Percentiles rank a stretch among this genome's conserved stretches.
Conservation (phyloP, 2,329 filamentous ascomycete species). For the Pseudogymnoascus pannorum region DNA sequence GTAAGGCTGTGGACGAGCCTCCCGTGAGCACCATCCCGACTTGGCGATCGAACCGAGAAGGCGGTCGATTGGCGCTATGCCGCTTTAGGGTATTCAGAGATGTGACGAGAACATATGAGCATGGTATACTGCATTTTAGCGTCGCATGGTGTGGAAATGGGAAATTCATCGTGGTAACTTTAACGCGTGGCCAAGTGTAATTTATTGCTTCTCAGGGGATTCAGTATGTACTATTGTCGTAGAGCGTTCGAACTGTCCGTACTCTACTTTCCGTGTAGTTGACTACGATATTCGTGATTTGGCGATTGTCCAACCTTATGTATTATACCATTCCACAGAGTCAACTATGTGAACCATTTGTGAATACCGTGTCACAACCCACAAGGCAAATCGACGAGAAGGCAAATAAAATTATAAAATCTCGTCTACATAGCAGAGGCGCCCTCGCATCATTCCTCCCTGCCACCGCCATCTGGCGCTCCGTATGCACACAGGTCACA, state of each 20-base stretch:
- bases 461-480: not conserved
- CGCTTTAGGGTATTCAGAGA: not conserved
- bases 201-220: not conserved
- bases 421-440: not conserved
- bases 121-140: not conserved
- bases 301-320: not conserved
- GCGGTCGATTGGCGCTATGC: not conserved
- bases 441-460: not conserved
- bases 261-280: not conserved
- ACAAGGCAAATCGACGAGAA: not conserved
- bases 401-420: not conserved
- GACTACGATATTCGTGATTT: not conserved
- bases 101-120: not conserved
- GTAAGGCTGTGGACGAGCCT: not conserved
- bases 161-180: not conserved
- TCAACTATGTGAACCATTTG: not conserved
- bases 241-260: not conserved
- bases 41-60: constrained; percentile 1
- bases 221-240: not conserved
- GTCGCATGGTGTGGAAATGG: not conserved
- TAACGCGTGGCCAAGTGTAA: not conserved
- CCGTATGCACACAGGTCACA: not conserved
- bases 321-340: not conserved
- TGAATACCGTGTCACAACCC: not conserved
- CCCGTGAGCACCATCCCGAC: not conserved